Percentiles rank a stretch among this genome's conserved stretches.
Evolutionary conservation across 192 early-diverging fungal species (phyloP).

Genomic region (Coemansia asiatica): DNA sequence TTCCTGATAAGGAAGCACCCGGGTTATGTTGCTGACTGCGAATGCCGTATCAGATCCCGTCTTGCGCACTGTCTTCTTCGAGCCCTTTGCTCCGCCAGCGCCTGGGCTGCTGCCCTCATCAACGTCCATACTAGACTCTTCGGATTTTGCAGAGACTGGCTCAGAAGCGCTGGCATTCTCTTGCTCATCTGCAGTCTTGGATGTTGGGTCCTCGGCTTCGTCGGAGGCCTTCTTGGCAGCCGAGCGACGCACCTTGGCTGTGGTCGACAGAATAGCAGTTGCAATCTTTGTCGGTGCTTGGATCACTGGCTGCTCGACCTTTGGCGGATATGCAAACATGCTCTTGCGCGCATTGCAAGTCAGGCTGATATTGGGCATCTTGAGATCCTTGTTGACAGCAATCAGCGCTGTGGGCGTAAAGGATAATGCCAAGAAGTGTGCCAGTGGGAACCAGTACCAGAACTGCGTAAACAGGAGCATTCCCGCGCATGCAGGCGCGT

Average conservation of each 20-base stretch:
- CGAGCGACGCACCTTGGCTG: slow-evolving; percentile 85
- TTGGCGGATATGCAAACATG: slow-evolving; percentile 90
- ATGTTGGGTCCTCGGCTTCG: slow-evolving; percentile 41
- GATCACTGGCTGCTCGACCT: slow-evolving; percentile 69
- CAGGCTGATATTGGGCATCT: slow-evolving; percentile 83
- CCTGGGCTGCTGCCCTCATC: slow-evolving; percentile 18
- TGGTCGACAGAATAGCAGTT: slow-evolving; percentile 94
- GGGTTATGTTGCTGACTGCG: slow-evolving; percentile 80
- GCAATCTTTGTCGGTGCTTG: slow-evolving; percentile 65
- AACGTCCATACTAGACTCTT: slow-evolving; percentile 42
- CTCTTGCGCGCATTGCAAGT: slow-evolving; percentile 83
- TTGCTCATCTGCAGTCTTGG: neutral
- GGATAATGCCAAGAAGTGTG: slow-evolving; percentile 91
- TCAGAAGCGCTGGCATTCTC: neutral
- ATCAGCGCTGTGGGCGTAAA: slow-evolving; percentile 96
- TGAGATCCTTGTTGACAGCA: slow-evolving; percentile 86
- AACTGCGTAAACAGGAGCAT: slow-evolving; percentile 98
- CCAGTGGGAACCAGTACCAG: slow-evolving; percentile 99
- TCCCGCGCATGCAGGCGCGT: slow-evolving; percentile 96
- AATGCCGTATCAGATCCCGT: slow-evolving; percentile 75
- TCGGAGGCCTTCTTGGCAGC: slow-evolving; percentile 75
- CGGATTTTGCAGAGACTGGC: slow-evolving; percentile 3
- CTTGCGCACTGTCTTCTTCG: slow-evolving; percentile 57
- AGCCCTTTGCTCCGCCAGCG: slow-evolving; percentile 44
- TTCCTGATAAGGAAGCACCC: slow-evolving; percentile 85